phyloP scores from a whole-genome alignment of 129 eudicot genomes.

The Artemisia annua region DNA sequence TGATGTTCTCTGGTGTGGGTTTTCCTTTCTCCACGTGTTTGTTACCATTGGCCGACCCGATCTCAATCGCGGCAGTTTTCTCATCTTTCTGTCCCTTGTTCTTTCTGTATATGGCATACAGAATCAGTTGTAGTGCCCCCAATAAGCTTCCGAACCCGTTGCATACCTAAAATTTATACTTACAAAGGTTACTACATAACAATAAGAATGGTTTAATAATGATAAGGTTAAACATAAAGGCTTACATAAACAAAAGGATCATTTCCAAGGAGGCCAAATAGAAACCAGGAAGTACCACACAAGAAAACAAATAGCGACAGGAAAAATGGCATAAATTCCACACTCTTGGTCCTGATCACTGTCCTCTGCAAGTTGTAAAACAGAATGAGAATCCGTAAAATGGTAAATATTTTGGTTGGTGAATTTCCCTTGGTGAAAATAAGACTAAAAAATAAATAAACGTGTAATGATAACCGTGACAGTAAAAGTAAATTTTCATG shows the following conservation, averaged over 20 bases:
- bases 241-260: conserved; percentile 78
- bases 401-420: no score
- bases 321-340: conserved; percentile 87
- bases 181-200: not conserved
- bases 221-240: not conserved
- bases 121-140: conserved; percentile 74
- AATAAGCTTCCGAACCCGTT: conserved; percentile 79
- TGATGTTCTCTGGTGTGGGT: not conserved
- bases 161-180: conserved; percentile 46
- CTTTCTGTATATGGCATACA: conserved; percentile 63
- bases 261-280: conserved; percentile 78
- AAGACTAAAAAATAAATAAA: no score
- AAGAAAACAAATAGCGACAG: conserved; percentile 70
- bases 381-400: no score
- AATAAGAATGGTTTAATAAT: no score
- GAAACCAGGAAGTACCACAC: conserved; percentile 85
- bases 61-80: conserved; percentile 34
- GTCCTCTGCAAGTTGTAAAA: conserved; percentile 41
- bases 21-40: not conserved
- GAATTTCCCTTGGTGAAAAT: no score
- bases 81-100: conserved; percentile 42
- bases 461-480: no score
- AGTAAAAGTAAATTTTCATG: no score
- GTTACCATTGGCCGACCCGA: conserved; percentile 37
- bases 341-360: conserved; percentile 75